Base-by-base conservation (phyloP, 2,329 filamentous ascomycete genomes). In the Sporothrix dimorphospora region DNA sequence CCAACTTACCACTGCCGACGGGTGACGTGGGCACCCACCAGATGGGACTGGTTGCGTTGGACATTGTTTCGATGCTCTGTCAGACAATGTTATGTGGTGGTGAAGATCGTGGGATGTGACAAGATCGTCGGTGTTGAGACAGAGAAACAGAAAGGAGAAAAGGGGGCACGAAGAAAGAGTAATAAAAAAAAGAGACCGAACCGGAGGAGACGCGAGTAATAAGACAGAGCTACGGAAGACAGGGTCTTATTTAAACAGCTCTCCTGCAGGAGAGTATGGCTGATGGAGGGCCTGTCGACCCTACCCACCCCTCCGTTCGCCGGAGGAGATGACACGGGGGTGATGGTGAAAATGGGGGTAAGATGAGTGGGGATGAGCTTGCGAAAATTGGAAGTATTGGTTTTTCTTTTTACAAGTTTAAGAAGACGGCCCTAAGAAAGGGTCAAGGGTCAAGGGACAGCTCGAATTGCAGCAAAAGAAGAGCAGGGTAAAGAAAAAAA, bases 1-100 rank as follows among this genome's bases (percentile, higher is more conserved):
- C 4, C n/a, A n/a, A 71, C 69, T 0, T 47, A 71, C 70, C 70
- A 47, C 70, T 71, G 59, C 70, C 70, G 55, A 71, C 59, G 4
- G 70, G 70, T n/a, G 70, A 66, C n/a, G 57, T 53, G 7, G 69
- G 69, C 45, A 49, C 49, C 69, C 69, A 71, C 69, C 69, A 70
- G 42, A 70, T 65, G 69, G 69, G 57, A 3, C 30, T 21, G 11
- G 69, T 38, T 38, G 57, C 19, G 34, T 71, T 71, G 12, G 69
- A 71, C 69, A 65, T 70, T 30, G 40, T 51, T 40, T 11, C 7
- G 4, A 24, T 21, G 11, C 11, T 61, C n/a, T 6, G 19, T 21
- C 53, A 19, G n/a, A 40, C 16, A 61, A 21, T 40, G 27, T 57
- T 7, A 8, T 27, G 19, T 34, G 14, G 11, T 57, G 19, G 8